Base-by-base conservation (phyloP, 495 filamentous ascomycete species). In the Evernia prunastri region DNA sequence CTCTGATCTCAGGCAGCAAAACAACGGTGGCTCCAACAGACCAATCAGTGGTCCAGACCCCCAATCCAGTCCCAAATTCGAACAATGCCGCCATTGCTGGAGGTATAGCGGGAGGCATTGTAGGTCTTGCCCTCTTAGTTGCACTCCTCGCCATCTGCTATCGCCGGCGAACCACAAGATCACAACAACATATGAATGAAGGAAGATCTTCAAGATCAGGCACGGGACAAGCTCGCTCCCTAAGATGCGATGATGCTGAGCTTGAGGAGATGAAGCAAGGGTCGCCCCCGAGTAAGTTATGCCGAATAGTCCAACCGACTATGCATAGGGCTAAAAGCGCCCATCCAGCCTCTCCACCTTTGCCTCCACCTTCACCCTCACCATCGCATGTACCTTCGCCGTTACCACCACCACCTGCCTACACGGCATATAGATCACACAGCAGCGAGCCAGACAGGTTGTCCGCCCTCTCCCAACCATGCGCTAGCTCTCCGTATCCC, bases 31-130 rank as follows among this genome's bases (percentile, higher is more conserved):
- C 4, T 20, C 3, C 29, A 33, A 7, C 29, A 12, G 51, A 12
- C 23, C 47, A 29, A 7, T 51, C 47, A 51, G 15, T 5, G 6
- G 1, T 51, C 25, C 23, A 17, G 0, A 15, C 47, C 18, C 5
- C 15, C 20, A 20, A 1, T 33, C n/a, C 27, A 3, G 4, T 6
- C 11, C 51, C 27, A 58, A 58, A 29, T 56, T 27, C 54, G 25
- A 49, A 57, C 10, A 23, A 27, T 11, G 57, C 40, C 11, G 63
- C 63, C 49, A 60, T 65, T 13, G 63, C 63, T 54, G 63, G 63
- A 33, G 59, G 58, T 20, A 43, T 53, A 23, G 40, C 47, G 0
- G 63, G 63, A 33, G 63, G 56, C n/a, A 40, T 53, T 25, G 63
- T 49, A 12, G 57, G 42, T 36, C 25, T 60, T 20, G 40, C 59